phyloP scores from a whole-genome alignment of 148 eudicot genomes.

The Rhododendron ferrugineum region DNA sequence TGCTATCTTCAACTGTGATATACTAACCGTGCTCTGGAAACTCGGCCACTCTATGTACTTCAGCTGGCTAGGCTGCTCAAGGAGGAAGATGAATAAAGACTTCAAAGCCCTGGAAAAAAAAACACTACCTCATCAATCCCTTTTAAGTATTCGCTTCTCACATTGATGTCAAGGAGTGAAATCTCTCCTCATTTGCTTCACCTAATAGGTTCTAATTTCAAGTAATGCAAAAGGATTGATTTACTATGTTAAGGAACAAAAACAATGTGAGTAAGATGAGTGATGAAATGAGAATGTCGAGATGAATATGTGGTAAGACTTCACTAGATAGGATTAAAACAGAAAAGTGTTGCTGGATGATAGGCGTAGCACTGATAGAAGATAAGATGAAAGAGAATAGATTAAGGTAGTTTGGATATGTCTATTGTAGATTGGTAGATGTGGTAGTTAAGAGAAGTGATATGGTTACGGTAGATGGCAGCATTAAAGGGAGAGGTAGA shows the following conservation, averaged over 20 bases:
- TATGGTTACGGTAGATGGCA: not conserved
- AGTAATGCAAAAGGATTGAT: not conserved
- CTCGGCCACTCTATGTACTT: conserved; percentile 85
- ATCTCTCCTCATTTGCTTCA: not conserved
- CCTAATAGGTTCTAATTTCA: not conserved
- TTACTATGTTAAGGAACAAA: not conserved
- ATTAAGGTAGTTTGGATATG: not conserved
- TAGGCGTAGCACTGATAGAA: not conserved
- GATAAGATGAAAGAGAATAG: not conserved
- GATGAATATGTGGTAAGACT: not conserved
- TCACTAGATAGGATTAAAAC: not conserved
- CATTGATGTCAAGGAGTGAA: not conserved
- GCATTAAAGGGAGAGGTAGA: not conserved
- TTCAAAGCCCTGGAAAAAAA: conserved; percentile 31
- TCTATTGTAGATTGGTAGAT: not conserved
- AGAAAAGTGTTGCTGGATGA: not conserved
- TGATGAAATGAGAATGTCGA: not conserved
- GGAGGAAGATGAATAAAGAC: conserved; percentile 35
- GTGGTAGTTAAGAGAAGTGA: not conserved
- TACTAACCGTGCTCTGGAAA: conserved; percentile 69
- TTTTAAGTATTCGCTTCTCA: not conserved
- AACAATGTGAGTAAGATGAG: not conserved
- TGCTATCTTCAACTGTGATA: not conserved
- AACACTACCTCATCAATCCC: not conserved
- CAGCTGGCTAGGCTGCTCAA: conserved; percentile 53